Evolutionary conservation across 768 basidiomycete genomes (phyloP).

Genomic region (Lactarius quietus): DNA sequence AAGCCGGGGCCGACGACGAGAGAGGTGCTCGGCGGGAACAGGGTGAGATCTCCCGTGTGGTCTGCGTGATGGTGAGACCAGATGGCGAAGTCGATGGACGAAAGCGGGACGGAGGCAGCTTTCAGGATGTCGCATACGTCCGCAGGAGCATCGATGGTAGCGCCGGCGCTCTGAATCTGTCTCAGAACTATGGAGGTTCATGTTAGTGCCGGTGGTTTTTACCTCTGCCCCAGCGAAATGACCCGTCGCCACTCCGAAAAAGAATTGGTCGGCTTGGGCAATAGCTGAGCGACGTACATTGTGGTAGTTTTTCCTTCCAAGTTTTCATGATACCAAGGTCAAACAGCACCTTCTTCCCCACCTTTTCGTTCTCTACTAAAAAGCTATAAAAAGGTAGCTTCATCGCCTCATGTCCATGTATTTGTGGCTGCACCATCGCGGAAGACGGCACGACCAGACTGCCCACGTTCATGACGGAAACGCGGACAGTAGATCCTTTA

Average conservation of each 20-base stretch:
- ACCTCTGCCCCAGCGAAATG: no score
- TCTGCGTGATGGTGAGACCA: neutral
- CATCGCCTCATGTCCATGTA: neutral
- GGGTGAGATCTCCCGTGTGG: neutral
- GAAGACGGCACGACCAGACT: neutral
- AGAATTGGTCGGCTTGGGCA: no score
- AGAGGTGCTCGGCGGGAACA: neutral
- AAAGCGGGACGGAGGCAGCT: neutral
- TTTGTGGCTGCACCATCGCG: neutral
- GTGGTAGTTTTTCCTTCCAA: neutral
- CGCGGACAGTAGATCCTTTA: neutral
- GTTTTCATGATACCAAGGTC: constrained; percentile 3
- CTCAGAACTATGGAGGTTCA: neutral
- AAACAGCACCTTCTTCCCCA: neutral
- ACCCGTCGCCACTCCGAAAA: no score
- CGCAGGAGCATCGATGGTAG: neutral
- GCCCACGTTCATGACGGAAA: neutral
- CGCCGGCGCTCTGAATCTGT: neutral
- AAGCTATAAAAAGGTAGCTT: neutral
- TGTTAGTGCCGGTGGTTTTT: neutral
- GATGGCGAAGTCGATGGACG: neutral
- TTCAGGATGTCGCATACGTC: neutral
- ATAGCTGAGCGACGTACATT: no score
- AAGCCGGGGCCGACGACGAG: constrained; percentile 7
- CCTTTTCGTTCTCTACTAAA: neutral